Evolutionary conservation across 306 rosid genomes (phyloP), one percentile per base, ranked within the genome.

Genomic region (Fragaria nilgerrensis): DNA sequence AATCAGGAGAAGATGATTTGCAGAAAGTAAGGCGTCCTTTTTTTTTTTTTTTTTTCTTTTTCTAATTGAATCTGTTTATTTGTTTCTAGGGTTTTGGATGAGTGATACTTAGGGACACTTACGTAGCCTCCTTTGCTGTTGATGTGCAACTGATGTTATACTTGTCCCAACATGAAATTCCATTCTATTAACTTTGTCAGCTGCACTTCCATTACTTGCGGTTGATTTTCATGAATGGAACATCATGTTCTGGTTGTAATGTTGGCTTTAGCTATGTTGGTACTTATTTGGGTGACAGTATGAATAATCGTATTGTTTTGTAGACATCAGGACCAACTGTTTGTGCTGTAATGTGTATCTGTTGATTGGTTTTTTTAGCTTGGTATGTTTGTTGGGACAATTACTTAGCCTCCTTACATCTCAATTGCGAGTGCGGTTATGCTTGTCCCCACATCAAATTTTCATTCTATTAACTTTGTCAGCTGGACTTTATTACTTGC

Each of bases 1-100:
- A 93, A 93, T 32, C 97, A 91, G 49, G 98, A 93, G 41, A 91
- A 93, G 78, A 91, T 48, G 78, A 93, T 93, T 53, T 91, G 98
- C 89, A 88, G 97, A 84, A 91, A 91, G 97, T 91, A 87, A 36
- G 64, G 70, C 4, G n/a, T n/a, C n/a, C n/a, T n/a, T 11, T 13
- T 65, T 41, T 70, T 19, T 50, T 50, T 23, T 27, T 19, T 9
- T 65, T 41, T 70, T 19, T 50, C 36, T 23, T 3, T 5, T 23
- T 0, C 5, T 34, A 16, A 16, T 15, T 11, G 0, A 14, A 7
- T 34, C 7, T 2, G 20, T 10, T 79, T 75, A 4, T 56, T 39
- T 67, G 36, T 32, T n/a, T 16, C 14, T 39, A 17, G 15, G 17
- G 17, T 16, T 71, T 20, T 76, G 16, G 11, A 50, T 29, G 32